Percentiles rank a stretch among this genome's conserved stretches.
These are phyloP conservation scores for Cryptosporidium ryanae DNA, from an alignment of 169 alveolate species.

Conservation along the genomic window DNA sequence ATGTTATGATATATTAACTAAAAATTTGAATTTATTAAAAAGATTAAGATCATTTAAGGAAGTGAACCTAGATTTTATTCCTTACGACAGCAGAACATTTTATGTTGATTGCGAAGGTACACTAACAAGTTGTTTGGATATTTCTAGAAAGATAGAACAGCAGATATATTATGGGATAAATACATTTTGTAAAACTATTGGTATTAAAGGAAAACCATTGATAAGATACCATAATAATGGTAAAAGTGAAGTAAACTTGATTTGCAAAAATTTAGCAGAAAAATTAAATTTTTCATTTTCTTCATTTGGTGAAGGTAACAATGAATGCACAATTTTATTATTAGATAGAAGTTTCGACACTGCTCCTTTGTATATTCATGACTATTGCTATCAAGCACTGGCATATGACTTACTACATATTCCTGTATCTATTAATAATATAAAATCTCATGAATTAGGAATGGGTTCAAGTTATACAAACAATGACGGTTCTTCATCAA, in stretches of 20 bases:
- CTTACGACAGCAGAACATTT: constrained; percentile 83
- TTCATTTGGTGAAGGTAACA: constrained; percentile 27
- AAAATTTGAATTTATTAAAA: background rate
- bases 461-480: background rate
- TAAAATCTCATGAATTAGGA: background rate
- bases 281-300: background rate
- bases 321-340: constrained; percentile 76
- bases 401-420: constrained; percentile 82
- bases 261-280: constrained; percentile 34
- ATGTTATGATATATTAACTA: constrained; percentile 18
- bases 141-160: constrained; percentile 10
- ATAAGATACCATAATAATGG: constrained; percentile 44
- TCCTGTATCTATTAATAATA: constrained; percentile 41
- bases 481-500: background rate
- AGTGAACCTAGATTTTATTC: constrained; percentile 82
- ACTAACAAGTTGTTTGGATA: constrained; percentile 19
- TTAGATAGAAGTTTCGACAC: constrained; percentile 84
- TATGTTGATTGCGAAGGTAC: constrained; percentile 65
- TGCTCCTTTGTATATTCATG: constrained; percentile 84
- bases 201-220: constrained; percentile 24
- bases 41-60: constrained; percentile 46
- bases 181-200: constrained; percentile 68
- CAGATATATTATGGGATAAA: constrained; percentile 37
- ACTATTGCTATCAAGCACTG: constrained; percentile 85
- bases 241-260: constrained; percentile 12